Evolutionary conservation across 257 asterid genomes (phyloP).

Genomic region (Ocimum tenuiflorum): DNA sequence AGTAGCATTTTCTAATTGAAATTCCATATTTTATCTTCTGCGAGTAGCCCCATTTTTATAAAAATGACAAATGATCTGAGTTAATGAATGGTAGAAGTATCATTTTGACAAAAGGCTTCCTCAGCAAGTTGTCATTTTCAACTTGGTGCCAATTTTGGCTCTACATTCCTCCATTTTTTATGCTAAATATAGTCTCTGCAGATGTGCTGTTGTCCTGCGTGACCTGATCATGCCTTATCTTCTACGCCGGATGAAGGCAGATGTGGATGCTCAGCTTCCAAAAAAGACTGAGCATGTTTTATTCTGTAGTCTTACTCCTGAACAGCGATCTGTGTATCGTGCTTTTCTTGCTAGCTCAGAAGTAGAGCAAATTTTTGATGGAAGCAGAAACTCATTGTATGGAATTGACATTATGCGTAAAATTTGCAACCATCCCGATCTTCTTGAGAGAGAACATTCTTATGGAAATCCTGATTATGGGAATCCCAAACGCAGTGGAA

Average conservation of each 20-base stretch:
- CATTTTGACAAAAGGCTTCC: constrained; percentile 1
- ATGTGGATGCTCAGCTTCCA: constrained; percentile 81
- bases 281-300: constrained; percentile 98
- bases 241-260: constrained; percentile 93
- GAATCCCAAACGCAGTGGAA: constrained; percentile 83
- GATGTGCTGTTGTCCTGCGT: constrained; percentile 96
- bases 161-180: not conserved
- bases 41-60: not conserved
- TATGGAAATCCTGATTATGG: constrained; percentile 85
- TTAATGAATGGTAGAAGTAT: not conserved
- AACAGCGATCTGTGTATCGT: constrained; percentile 82
- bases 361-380: constrained; percentile 87
- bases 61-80: not conserved
- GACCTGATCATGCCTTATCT: constrained; percentile 99
- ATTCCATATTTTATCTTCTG: not conserved
- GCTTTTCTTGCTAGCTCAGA: constrained; percentile 98
- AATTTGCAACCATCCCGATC: constrained; percentile 97
- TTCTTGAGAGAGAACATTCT: constrained; percentile 90
- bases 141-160: constrained; percentile 4
- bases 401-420: constrained; percentile 98
- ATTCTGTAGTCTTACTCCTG: constrained; percentile 86
- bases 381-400: constrained; percentile 72
- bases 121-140: not conserved
- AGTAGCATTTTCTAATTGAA: constrained; percentile 6
- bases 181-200: constrained; percentile 28